Conservation (phyloP, 2,329 filamentous ascomycete species). For the Pezicula neosporulosa region DNA sequence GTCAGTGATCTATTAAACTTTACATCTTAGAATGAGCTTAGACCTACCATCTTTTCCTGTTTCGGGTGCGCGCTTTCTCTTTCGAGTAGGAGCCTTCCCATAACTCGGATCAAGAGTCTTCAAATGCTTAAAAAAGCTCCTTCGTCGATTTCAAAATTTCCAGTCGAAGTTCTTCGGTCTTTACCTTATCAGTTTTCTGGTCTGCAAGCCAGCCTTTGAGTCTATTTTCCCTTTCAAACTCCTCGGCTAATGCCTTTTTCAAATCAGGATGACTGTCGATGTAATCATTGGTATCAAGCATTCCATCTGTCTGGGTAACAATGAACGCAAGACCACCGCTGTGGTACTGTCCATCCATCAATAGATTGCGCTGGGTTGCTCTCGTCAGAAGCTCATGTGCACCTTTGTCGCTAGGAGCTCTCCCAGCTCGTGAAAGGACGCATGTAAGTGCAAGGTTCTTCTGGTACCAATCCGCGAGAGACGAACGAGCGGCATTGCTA, state of each 20-base stretch:
- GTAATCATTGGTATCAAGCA: slow-evolving; percentile 4
- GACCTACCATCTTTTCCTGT: no score
- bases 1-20: no score
- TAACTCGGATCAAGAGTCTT: no score
- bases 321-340: slow-evolving; percentile 14
- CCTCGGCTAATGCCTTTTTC: background rate
- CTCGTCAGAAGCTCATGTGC: slow-evolving; percentile 14
- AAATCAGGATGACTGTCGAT: slow-evolving; percentile 5
- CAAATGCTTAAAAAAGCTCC: no score
- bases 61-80: no score
- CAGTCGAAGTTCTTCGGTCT: no score
- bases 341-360: slow-evolving; percentile 14
- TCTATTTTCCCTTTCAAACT: background rate
- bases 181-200: no score
- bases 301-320: slow-evolving; percentile 10
- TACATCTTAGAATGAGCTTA: no score
- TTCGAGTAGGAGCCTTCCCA: no score
- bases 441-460: slow-evolving; percentile 14
- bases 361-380: slow-evolving; percentile 7
- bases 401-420: slow-evolving; percentile 12
- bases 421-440: slow-evolving; percentile 8
- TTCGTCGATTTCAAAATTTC: no score
- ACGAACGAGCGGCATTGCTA: slow-evolving; percentile 12
- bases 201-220: no score
- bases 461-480: slow-evolving; percentile 10